phyloP scores from a whole-genome alignment of 2,329 filamentous ascomycete genomes.

The Penicillium sp. region DNA sequence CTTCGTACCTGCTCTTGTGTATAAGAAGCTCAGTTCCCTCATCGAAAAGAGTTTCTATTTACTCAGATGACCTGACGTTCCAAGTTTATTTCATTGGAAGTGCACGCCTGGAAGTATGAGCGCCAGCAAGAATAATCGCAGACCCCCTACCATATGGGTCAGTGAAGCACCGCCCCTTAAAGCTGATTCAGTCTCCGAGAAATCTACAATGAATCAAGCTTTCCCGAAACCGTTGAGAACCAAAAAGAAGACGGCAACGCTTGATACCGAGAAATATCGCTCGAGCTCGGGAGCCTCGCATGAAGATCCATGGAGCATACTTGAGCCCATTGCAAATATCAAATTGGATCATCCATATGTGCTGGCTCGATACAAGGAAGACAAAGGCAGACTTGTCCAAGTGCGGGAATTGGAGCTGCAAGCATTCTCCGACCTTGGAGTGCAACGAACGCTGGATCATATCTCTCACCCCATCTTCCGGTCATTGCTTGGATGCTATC shows the following conservation, averaged over 20 bases:
- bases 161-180: neutral
- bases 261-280: neutral
- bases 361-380: neutral
- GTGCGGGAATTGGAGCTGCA: neutral
- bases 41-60: neutral
- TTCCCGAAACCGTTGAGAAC: neutral
- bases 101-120: neutral
- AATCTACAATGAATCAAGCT: neutral
- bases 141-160: neutral
- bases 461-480: constrained; percentile 1
- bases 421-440: neutral
- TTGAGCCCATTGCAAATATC: neutral
- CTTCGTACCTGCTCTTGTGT: neutral
- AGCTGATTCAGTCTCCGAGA: neutral
- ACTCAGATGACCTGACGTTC: neutral
- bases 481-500: constrained; percentile 2
- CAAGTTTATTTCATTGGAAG: neutral
- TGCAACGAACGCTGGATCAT: neutral
- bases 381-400: neutral
- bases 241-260: neutral
- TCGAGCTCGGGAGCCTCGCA: neutral
- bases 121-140: neutral
- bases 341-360: neutral
- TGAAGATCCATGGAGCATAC: neutral
- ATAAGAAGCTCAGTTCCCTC: neutral